phyloP scores from a whole-genome alignment of 2,329 filamentous ascomycete genomes.

The Diaporthe amygdali region DNA sequence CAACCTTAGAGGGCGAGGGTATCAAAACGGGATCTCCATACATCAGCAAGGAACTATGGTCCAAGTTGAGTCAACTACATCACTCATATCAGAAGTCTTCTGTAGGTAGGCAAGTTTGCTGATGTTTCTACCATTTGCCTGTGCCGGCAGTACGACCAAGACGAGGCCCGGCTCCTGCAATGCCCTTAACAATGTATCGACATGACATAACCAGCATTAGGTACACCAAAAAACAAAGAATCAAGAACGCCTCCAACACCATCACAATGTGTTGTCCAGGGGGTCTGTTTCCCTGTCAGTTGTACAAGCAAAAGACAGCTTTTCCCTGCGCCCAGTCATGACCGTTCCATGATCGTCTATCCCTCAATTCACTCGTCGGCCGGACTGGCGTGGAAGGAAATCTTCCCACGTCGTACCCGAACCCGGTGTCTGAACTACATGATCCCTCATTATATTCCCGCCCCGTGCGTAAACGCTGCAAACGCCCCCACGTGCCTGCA shows the following conservation, averaged over 20 bases:
- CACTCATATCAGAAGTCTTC: too few species aligned
- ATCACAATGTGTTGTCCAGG: conserved; percentile 11
- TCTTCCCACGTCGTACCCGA: neutral
- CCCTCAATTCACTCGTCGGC: neutral
- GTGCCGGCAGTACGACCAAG: neutral
- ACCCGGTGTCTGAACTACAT: neutral
- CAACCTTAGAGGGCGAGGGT: too few species aligned
- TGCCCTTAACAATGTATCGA: conserved; percentile 22
- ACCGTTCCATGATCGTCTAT: conserved; percentile 12
- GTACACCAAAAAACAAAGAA: conserved; percentile 4
- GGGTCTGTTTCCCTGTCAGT: neutral
- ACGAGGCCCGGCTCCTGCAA: neutral
- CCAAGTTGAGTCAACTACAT: too few species aligned
- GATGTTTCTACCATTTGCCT: neutral
- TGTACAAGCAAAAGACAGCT: conserved; percentile 16
- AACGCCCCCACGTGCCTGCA: neutral
- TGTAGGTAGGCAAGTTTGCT: neutral
- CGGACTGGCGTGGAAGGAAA: neutral
- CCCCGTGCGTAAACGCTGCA: neutral
- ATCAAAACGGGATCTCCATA: too few species aligned
- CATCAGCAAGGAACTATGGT: too few species aligned
- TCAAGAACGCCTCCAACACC: conserved; percentile 26
- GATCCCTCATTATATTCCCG: conserved; percentile 4
- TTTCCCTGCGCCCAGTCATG: conserved; percentile 22
- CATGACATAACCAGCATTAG: conserved; percentile 17